Conservation (phyloP, 768 basidiomycete genomes). For the Crassisporium funariophilum region DNA sequence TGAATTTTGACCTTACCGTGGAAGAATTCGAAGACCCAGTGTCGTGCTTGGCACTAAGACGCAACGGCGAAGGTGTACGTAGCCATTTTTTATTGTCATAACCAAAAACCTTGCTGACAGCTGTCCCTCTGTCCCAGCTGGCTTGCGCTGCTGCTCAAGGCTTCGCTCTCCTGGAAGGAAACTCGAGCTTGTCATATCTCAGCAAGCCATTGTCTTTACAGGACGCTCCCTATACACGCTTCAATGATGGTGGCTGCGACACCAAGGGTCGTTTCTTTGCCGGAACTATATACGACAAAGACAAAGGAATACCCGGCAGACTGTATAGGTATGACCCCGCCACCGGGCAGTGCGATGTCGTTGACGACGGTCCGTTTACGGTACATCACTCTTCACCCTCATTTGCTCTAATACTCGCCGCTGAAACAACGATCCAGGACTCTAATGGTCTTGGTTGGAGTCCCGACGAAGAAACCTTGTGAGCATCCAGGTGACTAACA, state of each 20-base stretch:
- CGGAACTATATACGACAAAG: slow-evolving; percentile 58
- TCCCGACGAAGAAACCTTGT: slow-evolving; percentile 63
- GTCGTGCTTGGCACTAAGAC: slow-evolving; percentile 58
- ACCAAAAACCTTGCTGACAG: slow-evolving; percentile 1
- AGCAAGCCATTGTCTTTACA: slow-evolving; percentile 49
- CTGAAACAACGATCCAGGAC: slow-evolving; percentile 40
- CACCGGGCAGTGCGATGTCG: slow-evolving; percentile 46
- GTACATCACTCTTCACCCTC: slow-evolving; percentile 32
- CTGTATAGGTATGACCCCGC: slow-evolving; percentile 61
- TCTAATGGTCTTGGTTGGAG: slow-evolving; percentile 70
- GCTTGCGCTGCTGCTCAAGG: slow-evolving; percentile 62
- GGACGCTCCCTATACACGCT: slow-evolving; percentile 49
- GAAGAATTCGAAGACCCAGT: slow-evolving; percentile 58
- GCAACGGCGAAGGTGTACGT: slow-evolving; percentile 46
- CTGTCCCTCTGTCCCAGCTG: slow-evolving; percentile 44
- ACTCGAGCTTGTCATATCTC: slow-evolving; percentile 49
- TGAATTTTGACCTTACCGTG: slow-evolving; percentile 37
- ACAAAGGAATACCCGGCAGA: slow-evolving; percentile 52
- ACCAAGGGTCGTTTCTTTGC: slow-evolving; percentile 64
- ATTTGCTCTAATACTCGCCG: slow-evolving; percentile 8
- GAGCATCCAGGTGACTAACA: slow-evolving; percentile 20
- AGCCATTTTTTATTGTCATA: not conserved
- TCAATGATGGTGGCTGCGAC: slow-evolving; percentile 76
- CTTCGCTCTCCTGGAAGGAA: slow-evolving; percentile 50
- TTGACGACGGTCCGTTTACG: slow-evolving; percentile 68